Percentiles rank a stretch among this genome's conserved stretches.
Evolutionary conservation across 345 rosid species (phyloP).

Genomic region (Clausena lansium): DNA sequence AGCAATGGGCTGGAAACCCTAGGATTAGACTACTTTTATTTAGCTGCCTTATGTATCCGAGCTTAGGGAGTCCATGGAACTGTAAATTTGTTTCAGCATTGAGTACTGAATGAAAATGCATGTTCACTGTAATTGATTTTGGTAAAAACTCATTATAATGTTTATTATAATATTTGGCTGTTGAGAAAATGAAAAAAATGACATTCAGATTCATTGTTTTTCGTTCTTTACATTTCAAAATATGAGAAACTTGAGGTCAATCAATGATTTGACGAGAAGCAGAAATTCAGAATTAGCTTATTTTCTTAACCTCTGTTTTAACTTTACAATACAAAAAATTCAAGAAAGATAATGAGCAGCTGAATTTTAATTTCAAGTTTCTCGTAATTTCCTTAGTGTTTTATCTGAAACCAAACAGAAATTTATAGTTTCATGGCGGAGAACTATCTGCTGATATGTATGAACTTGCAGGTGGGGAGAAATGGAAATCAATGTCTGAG

Average conservation of each 20-base stretch:
- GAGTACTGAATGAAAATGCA: too few species aligned
- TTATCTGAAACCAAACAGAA: constrained; percentile 2
- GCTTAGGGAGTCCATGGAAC: too few species aligned
- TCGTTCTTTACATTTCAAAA: background rate
- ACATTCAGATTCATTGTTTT: background rate
- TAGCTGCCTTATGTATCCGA: too few species aligned
- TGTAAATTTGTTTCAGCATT: too few species aligned
- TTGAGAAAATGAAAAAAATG: background rate
- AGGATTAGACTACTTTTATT: too few species aligned
- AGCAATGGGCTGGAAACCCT: too few species aligned
- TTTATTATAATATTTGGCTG: too few species aligned
- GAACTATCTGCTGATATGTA: background rate
- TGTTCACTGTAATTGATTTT: too few species aligned
- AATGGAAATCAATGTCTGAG: constrained; percentile 41
- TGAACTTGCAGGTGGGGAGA: constrained; percentile 33
- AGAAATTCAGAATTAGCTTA: background rate
- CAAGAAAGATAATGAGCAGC: too few species aligned
- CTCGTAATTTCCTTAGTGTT: background rate
- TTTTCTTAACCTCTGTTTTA: background rate
- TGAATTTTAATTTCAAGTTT: background rate
- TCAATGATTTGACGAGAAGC: background rate
- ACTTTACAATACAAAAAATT: background rate
- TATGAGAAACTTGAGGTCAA: background rate
- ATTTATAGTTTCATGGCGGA: background rate
- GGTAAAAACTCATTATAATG: too few species aligned